Base-by-base conservation (phyloP, 306 rosid species). In the Prunus armeniaca region DNA sequence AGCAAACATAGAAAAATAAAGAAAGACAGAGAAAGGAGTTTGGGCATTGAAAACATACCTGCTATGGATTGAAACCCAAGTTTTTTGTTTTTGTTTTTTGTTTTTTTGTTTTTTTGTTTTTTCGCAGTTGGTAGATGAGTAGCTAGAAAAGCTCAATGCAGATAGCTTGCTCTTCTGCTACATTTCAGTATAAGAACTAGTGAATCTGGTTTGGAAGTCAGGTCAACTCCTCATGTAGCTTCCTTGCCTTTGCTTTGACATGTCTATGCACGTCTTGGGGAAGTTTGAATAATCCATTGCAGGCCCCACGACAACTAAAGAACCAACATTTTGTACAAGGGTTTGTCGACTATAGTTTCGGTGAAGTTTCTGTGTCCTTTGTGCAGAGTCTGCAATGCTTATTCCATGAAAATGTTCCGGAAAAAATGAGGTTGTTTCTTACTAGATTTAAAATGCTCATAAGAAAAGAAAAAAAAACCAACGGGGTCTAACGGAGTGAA, bases 21-120 rank as follows among this genome's bases (percentile, higher is more conserved):
- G 18, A 17, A 69, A 25, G 6, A 27, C 5, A 30, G 27, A 70
- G 27, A 30, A 51, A 24, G 24, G 58, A 54, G 24, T 0, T 0
- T 54, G n/a, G 22, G 58, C 15, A 30, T 27, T 7, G 28, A 76
- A 24, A 34, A 45, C 22, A 4, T 22, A 76, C 79, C 79, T 76
- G 67, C 20, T 47, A 47, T 7, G 43, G 43, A 38, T 38, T 6
- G 43, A 38, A 38, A 38, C 43, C 9, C 43, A 38, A 6, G 43
- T 6, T 6, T 38, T 38, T 38, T n/a, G n/a, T 30, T 22, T 24
- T 51, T 68, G 38, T 38, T 30, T 22, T 24, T 51, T 68, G n/a
- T n/a, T 50, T 8, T 38, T 30, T 22, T 34, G 32, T 8, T 38
- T 30, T 22, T 24, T 51, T 68, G 38, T 38, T 30, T 22, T 24